These are phyloP conservation scores for Penicillium sclerotigenum DNA, from an alignment of 2,329 filamentous ascomycete species.

Conservation along the genomic window DNA sequence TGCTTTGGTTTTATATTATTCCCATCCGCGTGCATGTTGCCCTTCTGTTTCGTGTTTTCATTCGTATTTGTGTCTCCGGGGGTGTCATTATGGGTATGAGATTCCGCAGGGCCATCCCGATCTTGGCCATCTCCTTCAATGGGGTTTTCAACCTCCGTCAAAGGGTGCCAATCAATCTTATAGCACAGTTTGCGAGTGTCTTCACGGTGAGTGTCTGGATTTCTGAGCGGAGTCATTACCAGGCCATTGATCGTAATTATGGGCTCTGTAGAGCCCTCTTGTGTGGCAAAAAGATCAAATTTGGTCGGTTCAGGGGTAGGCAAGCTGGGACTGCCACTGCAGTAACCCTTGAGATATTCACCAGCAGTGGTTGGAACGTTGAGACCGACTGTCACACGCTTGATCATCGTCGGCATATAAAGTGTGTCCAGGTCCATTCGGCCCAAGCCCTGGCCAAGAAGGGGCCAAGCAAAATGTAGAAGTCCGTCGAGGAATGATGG, in stretches of 20 bases:
- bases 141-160: slow-evolving; percentile 1
- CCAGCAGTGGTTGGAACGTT: slow-evolving; percentile 16
- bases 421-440: slow-evolving; percentile 30
- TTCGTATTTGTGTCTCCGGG: neutral
- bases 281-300: slow-evolving; percentile 21
- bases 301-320: slow-evolving; percentile 19
- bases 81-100: neutral
- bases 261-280: slow-evolving; percentile 14
- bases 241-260: slow-evolving; percentile 24
- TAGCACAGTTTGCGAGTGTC: slow-evolving; percentile 22
- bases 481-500: slow-evolving; percentile 47
- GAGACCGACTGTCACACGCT: slow-evolving; percentile 23
- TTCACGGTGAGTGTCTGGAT: slow-evolving; percentile 7
- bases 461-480: slow-evolving; percentile 32
- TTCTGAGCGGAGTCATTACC: slow-evolving; percentile 27
- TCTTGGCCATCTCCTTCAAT: slow-evolving; percentile 4
- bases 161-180: slow-evolving; percentile 24
- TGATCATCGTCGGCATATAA: slow-evolving; percentile 36
- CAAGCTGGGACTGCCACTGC: slow-evolving; percentile 20
- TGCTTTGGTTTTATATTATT: neutral
- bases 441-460: slow-evolving; percentile 32
- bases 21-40: neutral
- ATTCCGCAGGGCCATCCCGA: neutral
- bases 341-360: slow-evolving; percentile 21
- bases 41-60: neutral